phyloP scores from a whole-genome alignment of 2,329 filamentous ascomycete genomes.

The Rhynchosporium agropyri region DNA sequence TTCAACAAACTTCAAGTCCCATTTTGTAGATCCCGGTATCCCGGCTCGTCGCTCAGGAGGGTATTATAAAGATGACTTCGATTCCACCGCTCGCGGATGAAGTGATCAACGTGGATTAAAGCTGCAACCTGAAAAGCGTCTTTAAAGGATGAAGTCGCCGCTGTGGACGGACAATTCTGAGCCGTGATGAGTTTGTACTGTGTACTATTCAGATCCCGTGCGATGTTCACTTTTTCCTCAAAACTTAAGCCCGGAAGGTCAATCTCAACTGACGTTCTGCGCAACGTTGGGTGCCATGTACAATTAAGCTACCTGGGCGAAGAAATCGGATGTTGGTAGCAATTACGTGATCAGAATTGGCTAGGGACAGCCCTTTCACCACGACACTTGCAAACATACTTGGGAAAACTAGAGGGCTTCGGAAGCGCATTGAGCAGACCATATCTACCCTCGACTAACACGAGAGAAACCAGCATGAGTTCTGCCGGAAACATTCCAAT shows the following conservation, averaged over 20 bases:
- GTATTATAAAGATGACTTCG: neutral
- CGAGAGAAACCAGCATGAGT: neutral
- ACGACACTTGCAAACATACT: neutral
- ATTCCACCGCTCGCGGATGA: conserved; percentile 2
- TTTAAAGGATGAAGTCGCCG: neutral
- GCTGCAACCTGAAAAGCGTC: neutral
- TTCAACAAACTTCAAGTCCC: neutral
- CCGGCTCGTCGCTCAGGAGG: neutral
- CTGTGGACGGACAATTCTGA: neutral
- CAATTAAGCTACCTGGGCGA: neutral
- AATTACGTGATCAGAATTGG: neutral
- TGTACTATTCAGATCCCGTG: neutral
- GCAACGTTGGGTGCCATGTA: neutral
- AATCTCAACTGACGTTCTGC: neutral
- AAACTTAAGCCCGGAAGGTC: neutral
- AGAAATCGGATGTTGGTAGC: neutral
- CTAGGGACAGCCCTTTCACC: neutral
- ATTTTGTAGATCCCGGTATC: neutral
- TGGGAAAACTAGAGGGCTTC: neutral
- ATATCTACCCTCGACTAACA: neutral
- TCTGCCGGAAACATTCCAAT: neutral
- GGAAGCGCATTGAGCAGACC: neutral
- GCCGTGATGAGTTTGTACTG: neutral
- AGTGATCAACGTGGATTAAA: neutral
- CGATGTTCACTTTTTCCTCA: neutral